Conservation (phyloP, 495 filamentous ascomycete genomes). For the Hypoxylon crocopeplum region DNA sequence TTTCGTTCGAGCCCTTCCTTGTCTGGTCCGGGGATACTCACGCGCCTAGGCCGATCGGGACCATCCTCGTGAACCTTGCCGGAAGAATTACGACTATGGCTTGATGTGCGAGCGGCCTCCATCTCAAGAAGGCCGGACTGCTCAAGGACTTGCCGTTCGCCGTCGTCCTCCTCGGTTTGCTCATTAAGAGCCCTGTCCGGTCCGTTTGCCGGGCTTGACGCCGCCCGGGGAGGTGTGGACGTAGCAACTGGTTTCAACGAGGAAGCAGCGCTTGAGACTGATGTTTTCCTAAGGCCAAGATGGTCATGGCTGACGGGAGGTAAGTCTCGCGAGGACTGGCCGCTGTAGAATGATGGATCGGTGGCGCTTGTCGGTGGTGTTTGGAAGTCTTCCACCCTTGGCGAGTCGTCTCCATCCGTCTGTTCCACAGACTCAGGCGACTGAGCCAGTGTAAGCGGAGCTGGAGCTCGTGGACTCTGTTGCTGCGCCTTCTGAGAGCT, state of each 20-base stretch:
- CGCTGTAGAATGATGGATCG: constrained; percentile 53
- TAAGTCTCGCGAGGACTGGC: constrained; percentile 59
- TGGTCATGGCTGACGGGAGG: constrained; percentile 54
- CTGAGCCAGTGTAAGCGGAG: constrained; percentile 39
- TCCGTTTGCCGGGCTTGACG: constrained; percentile 39
- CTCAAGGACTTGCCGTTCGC: constrained; percentile 58
- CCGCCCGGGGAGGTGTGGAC: constrained; percentile 41
- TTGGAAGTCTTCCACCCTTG: constrained; percentile 50
- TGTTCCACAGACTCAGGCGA: constrained; percentile 36
- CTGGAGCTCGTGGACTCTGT: constrained; percentile 43
- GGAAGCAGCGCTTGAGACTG: constrained; percentile 50
- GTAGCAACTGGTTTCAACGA: constrained; percentile 39
- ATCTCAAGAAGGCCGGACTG: constrained; percentile 55
- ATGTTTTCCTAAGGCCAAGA: constrained; percentile 45
- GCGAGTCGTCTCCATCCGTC: constrained; percentile 48
- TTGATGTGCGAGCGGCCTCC: constrained; percentile 28
- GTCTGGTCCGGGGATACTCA: constrained; percentile 34
- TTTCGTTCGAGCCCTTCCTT: constrained; percentile 56
- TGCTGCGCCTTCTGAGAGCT: constrained; percentile 34
- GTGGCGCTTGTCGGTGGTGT: constrained; percentile 55
- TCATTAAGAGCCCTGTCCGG: constrained; percentile 34
- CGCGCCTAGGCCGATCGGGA: constrained; percentile 38
- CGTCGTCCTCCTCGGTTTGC: constrained; percentile 52
- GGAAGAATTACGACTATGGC: constrained; percentile 39
- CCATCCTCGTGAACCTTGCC: constrained; percentile 44